Evolutionary conservation across 208 protist species (phyloP), one percentile per base, ranked within the genome.

Genomic region (Herpetomonas tarakana): DNA sequence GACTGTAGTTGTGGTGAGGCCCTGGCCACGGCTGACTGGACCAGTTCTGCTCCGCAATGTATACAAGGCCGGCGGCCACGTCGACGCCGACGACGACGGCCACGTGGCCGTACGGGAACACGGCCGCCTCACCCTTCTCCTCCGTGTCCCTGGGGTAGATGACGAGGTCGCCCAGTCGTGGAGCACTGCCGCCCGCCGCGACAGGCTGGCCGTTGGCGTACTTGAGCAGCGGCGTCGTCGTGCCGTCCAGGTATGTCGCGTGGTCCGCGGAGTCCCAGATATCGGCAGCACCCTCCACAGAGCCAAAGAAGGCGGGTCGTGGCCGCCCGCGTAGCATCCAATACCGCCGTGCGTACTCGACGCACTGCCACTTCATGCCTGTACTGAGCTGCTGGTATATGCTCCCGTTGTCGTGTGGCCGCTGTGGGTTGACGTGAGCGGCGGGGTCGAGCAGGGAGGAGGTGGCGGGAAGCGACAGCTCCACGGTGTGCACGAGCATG

Each of bases 21-120:
- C 26, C 60, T 3, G 76, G 73, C 88, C 88, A 95, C 24, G 25
- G 58, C 14, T 26, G 52, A 59, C 80, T 90, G 18, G 74, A 62
- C 88, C 88, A 95, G 71, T 95, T 95, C 64, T 95, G 88, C 74
- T 95, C 85, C 25, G 81, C 88, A 1, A 95, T 38, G 39, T 74
- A 74, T 26, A 92, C 70, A 12, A 27, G 28, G 1, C 47, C 1
- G 2, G 12, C 24, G 11, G 27, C 53, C 1, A 53, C 6, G 31
- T 70, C 72, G 29, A 92, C 81, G 1, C 47, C 58, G 0, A 84
- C 81, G 31, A 94, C 65, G 3, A 92, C 88, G 6, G 85, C 83
- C 18, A 94, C 85, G 62, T 94, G 88, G 0, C 88, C 88, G 55
- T 71, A 80, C 0, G 85, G 81, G 30, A 93, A 83, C 1, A 22